Percentiles rank a stretch among this genome's conserved stretches.
These are phyloP conservation scores for Psophocarpus tetragonolobus DNA, from an alignment of 306 rosid genomes.

Conservation along the genomic window DNA sequence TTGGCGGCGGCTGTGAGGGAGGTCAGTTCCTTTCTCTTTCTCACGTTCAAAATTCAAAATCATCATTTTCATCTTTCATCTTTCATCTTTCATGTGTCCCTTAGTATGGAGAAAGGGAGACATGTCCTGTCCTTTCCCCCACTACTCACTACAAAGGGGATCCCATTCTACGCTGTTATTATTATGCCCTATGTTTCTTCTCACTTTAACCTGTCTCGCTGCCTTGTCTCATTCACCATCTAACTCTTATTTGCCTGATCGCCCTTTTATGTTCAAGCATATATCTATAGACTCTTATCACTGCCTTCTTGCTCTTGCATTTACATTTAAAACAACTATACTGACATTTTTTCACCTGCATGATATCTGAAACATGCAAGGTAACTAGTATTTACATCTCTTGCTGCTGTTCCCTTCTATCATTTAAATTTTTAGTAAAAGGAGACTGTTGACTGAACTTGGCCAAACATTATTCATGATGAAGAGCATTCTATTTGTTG, in stretches of 20 bases:
- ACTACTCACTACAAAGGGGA: background rate
- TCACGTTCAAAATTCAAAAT: background rate
- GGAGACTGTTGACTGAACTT: background rate
- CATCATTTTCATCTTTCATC: too few species aligned
- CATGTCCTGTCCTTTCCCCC: background rate
- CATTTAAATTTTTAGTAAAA: background rate
- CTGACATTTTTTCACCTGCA: too few species aligned
- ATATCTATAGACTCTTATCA: too few species aligned
- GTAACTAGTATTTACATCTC: background rate
- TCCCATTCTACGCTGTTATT: background rate
- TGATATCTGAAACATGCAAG: background rate
- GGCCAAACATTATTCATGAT: background rate
- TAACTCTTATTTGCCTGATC: too few species aligned
- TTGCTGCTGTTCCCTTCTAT: background rate
- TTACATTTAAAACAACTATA: background rate
- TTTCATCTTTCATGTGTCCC: too few species aligned
- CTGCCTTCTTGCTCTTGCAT: background rate
- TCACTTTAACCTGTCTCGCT: background rate
- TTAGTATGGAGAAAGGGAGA: constrained; percentile 16
- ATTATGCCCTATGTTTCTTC: background rate
- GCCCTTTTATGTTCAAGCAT: too few species aligned
- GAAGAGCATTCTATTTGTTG: background rate
- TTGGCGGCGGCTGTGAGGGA: constrained; percentile 94
- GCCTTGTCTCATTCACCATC: background rate
- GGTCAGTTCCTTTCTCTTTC: constrained; percentile 55